Percentiles rank a stretch among this genome's conserved stretches.
These are phyloP conservation scores for Saccharomyces paradoxus DNA, from an alignment of 805 yeast species.

Conservation along the genomic window DNA sequence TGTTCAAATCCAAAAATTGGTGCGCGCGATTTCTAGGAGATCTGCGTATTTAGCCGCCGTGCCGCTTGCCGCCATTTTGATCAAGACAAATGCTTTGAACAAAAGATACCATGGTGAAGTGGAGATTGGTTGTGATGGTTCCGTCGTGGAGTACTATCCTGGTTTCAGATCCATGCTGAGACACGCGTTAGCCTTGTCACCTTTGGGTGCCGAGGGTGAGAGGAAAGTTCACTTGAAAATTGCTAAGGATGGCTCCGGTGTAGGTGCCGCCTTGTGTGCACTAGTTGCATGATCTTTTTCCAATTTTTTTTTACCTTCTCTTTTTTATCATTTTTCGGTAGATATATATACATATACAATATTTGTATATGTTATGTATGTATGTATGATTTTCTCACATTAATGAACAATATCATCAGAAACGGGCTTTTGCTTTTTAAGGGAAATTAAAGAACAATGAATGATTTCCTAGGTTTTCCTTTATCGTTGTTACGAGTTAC, in stretches of 20 bases:
- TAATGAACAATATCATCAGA: background rate
- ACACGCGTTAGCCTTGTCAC: constrained; percentile 64
- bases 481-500: too few species aligned
- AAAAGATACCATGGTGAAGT: constrained; percentile 57
- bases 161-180: constrained; percentile 74
- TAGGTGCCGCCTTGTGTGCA: constrained; percentile 95
- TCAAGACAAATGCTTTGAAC: constrained; percentile 55
- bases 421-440: background rate
- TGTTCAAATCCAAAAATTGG: constrained; percentile 58
- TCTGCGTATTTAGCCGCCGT: constrained; percentile 84
- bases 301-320: background rate
- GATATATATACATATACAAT: background rate
- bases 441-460: background rate
- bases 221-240: constrained; percentile 67
- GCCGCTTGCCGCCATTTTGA: constrained; percentile 76
- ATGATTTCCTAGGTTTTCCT: background rate
- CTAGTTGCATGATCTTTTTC: constrained; percentile 26
- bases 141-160: constrained; percentile 89
- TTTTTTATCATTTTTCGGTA: background rate
- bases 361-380: background rate
- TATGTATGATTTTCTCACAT: background rate
- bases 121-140: constrained; percentile 94
- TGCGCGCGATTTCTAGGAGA: constrained; percentile 77
- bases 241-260: constrained; percentile 94
- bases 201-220: constrained; percentile 66